Conservation (phyloP, 257 asterid genomes). For the Echium plantagineum region DNA sequence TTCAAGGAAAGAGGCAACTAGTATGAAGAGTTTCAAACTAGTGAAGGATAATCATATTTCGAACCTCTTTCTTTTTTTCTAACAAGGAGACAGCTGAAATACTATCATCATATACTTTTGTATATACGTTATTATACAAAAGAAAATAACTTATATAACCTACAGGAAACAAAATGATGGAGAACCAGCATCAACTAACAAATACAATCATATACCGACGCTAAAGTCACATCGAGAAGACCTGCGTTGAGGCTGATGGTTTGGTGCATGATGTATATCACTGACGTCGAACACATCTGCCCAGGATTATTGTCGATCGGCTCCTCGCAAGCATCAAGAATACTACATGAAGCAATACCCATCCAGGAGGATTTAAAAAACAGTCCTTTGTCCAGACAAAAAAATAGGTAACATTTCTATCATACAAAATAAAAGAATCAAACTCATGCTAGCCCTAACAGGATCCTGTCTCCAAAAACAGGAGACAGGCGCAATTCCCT, state of each 20-base stretch:
- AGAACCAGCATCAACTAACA: not conserved
- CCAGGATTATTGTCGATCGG: slow-evolving; percentile 23
- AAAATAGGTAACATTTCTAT: slow-evolving; percentile 36
- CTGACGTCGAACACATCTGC: slow-evolving; percentile 17
- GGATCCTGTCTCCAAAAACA: slow-evolving; percentile 30
- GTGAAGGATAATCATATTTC: no score
- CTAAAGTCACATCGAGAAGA: slow-evolving; percentile 26
- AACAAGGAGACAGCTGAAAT: no score
- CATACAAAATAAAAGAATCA: slow-evolving; percentile 49
- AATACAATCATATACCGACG: slow-evolving; percentile 12
- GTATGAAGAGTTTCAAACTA: no score
- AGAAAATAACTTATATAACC: no score
- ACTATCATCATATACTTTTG: no score
- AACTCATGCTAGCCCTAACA: slow-evolving; percentile 31
- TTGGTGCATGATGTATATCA: slow-evolving; percentile 19
- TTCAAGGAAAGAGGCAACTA: no score
- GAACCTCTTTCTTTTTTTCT: no score
- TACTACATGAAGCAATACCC: slow-evolving; percentile 7
- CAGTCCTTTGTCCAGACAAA: slow-evolving; percentile 35
- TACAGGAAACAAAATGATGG: no score
- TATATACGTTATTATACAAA: no score
- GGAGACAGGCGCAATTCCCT: slow-evolving; percentile 22
- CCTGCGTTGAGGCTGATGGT: slow-evolving; percentile 21
- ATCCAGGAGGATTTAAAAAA: slow-evolving; percentile 33
- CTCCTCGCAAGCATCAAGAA: not conserved